These are phyloP conservation scores for Acidiella bohemica DNA, from an alignment of 495 filamentous ascomycete genomes.

Conservation along the genomic window DNA sequence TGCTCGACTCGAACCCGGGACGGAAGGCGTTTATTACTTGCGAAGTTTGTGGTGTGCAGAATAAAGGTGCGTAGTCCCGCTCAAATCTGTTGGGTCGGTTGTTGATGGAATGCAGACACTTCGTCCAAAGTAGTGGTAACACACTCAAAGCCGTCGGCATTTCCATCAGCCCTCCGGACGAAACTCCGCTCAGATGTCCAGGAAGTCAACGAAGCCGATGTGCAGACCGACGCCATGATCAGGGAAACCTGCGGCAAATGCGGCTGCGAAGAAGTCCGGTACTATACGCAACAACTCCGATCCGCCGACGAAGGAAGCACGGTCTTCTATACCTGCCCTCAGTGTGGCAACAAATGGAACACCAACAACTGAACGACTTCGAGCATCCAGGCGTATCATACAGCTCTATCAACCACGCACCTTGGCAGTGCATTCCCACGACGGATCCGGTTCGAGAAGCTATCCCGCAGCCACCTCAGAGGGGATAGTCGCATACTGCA, in stretches of 20 bases:
- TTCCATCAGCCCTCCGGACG: conserved; percentile 73
- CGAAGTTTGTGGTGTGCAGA: conserved; percentile 70
- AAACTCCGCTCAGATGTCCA: conserved; percentile 70
- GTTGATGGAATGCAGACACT: conserved; percentile 43
- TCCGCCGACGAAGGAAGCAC: conserved; percentile 93
- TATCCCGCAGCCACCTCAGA: neutral
- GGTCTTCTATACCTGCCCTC: conserved; percentile 69
- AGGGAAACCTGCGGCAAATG: conserved; percentile 65
- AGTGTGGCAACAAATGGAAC: conserved; percentile 63
- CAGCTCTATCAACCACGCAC: neutral
- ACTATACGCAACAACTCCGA: conserved; percentile 69
- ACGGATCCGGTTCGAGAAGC: too few relatives aligned
- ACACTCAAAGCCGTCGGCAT: conserved; percentile 66
- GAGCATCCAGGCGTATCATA: neutral
- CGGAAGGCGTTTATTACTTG: conserved; percentile 64
- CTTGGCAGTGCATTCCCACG: too few relatives aligned
- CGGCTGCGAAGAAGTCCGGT: conserved; percentile 70
- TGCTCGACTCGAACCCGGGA: conserved; percentile 67
- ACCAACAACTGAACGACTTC: conserved; percentile 45
- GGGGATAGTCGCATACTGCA: conserved; percentile 83
- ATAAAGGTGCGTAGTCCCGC: conserved; percentile 47
- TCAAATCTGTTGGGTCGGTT: neutral
- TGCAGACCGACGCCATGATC: conserved; percentile 61
- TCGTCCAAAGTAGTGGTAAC: conserved; percentile 71
- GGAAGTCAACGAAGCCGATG: conserved; percentile 62